Evolutionary conservation across 2,329 filamentous ascomycete species (phyloP), one percentile per base, ranked within the genome.

Genomic region (Monosporascus sp.): DNA sequence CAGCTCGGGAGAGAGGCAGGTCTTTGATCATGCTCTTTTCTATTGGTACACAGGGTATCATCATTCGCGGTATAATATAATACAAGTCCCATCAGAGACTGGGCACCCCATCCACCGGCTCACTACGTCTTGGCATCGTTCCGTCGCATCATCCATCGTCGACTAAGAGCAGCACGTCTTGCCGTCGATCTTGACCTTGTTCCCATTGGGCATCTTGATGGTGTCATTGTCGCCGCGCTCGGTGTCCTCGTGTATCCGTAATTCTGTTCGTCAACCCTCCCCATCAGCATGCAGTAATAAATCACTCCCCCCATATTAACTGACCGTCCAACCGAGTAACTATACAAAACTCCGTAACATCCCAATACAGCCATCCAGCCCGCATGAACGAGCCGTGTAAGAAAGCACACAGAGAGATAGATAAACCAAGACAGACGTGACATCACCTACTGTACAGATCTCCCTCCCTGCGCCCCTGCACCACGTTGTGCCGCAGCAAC

Each of bases 201-300:
- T 56, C 43, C 62, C 72, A 55, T 73, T 77, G 2, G 79, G 78
- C 50, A 83, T 76, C 72, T 92, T 95, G 64, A 97, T 83, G 36
- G 87, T 89, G 62, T 97, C 91, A 67, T 99, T 99, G 72, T 97
- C 89, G 51, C 94, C 91, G 60, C 90, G 80, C 71, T 99, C 93
- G 31, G 88, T 99, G 60, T 96, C 77, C 56, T 96, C 82, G 70
- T 97, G 94, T 72, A 99, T 97, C 50, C 87, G 81, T 53, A 97
- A 74, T 67, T 88, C 91, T 97, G 61, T 46, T 52, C 41, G 31
- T 14, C 31, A 35, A 14, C 5, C 4, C 11, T 11, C 51, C 52
- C 43, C 24, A 52, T 50, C 53, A 51, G 54, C 54, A 47, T 52
- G n/a, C 36, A 20, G 7, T 4, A 18, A 6, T 8, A 17, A 50